phyloP scores from a whole-genome alignment of 768 basidiomycete species.

The Phylloporus sp. region DNA sequence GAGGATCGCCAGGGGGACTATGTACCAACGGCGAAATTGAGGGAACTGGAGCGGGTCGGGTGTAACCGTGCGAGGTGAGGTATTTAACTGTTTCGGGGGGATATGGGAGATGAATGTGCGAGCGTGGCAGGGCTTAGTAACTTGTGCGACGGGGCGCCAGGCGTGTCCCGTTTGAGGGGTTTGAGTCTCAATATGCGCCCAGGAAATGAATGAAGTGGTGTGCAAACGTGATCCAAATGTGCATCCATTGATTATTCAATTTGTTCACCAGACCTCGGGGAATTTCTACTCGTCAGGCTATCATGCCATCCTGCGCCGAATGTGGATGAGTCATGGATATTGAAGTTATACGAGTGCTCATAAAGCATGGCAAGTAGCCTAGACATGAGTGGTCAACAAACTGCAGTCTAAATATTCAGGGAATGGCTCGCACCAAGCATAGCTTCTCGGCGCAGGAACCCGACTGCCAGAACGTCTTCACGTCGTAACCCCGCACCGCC shows the following conservation, averaged over 20 bases:
- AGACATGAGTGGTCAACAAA: slow-evolving; percentile 3
- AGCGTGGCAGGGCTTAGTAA: not conserved
- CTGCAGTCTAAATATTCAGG: not conserved
- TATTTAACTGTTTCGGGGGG: not conserved
- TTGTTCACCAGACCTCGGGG: not conserved
- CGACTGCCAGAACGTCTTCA: not conserved
- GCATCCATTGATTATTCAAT: not conserved
- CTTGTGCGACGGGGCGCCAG: not conserved
- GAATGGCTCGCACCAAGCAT: slow-evolving; percentile 13
- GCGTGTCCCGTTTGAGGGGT: not conserved
- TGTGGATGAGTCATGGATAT: not conserved
- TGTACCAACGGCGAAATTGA: not conserved
- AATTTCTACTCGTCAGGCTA: slow-evolving; percentile 11
- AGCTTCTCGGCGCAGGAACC: not conserved
- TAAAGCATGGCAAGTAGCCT: slow-evolving; percentile 2
- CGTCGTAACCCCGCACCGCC: not conserved
- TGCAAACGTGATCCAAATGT: not conserved
- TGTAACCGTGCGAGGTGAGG: slow-evolving; percentile 5
- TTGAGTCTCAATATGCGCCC: not conserved
- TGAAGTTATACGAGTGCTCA: not conserved
- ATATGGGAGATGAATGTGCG: not conserved
- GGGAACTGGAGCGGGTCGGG: not conserved
- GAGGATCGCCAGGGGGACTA: not conserved
- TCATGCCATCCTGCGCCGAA: not conserved
- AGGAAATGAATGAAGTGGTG: not conserved